Base-by-base conservation (phyloP, 2,329 filamentous ascomycete species). In the Nemania diffusa region DNA sequence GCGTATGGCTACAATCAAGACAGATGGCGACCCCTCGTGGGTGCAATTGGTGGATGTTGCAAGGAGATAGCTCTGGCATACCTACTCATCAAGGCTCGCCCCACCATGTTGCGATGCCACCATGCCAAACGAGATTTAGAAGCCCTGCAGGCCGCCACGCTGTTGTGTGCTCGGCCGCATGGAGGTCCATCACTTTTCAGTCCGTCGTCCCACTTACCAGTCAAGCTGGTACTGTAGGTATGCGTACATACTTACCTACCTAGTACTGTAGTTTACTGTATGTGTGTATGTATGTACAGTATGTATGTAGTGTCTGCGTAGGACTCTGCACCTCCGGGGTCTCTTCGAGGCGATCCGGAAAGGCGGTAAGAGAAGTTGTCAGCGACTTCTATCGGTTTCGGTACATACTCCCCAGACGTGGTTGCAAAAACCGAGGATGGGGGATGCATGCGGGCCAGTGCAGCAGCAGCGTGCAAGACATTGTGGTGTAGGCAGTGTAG, bases 91-190 rank as follows among this genome's bases (percentile, higher is more conserved):
- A 66, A 53, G 57, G 50, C 27, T 64, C 61, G 73, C 72, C 72
- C 73, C 74, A 74, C 73, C 68, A 66, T 69, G 64, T 73, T 67
- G 70, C 72, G 64, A 74, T 75, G 71, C 65, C 69, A 75, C 74
- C 72, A 75, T 75, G 62, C 73, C 71, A 67, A 74, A 74, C 60
- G 59, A 69, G 72, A 72, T 60, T 63, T 75, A 75, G 71, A 70
- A 64, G 60, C 62, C 67, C 69, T 73, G 65, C 69, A 71, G 65
- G 56, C 67, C 67, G 64, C 67, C 69, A 67, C 69, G 64, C 69
- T 67, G 69, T 65, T n/a, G n/a, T 69, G 69, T 66, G 53, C 69
- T 63, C 56, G 64, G 59, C 67, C 62, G 70, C 68, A 70, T 69
- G 61, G 63, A 37, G 61, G 63, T n/a, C n/a, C n/a, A 37, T 67